phyloP scores from a whole-genome alignment of 139 green algal species.

The Chlamydomonas eustigma region DNA sequence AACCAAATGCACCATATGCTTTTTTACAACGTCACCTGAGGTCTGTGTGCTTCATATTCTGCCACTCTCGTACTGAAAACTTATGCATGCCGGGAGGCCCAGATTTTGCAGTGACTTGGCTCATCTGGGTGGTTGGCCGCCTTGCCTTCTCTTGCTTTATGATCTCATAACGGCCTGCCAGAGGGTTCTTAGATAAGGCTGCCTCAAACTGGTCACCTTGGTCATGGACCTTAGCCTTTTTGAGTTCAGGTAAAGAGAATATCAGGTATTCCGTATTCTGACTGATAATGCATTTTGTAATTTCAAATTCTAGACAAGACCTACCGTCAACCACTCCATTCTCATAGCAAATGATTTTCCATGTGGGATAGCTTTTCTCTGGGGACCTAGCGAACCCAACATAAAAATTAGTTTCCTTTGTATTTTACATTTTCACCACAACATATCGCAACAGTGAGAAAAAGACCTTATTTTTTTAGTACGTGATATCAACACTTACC shows the following conservation, averaged over 20 bases:
- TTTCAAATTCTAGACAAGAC: no score
- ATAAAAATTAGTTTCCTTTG: no score
- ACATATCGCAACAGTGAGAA: no score
- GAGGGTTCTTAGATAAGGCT: constrained; percentile 22
- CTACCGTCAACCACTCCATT: constrained; percentile 23
- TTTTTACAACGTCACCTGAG: no score
- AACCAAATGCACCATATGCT: no score
- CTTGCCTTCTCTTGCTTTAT: constrained; percentile 9
- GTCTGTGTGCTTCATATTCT: constrained; percentile 27
- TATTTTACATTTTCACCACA: no score
- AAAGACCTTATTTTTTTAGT: no score
- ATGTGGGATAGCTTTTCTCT: neutral
- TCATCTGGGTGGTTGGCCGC: neutral
- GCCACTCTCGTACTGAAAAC: constrained; percentile 26
- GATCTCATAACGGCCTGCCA: constrained; percentile 32
- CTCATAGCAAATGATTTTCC: neutral
- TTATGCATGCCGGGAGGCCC: neutral
- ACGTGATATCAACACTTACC: no score
- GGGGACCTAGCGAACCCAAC: no score
- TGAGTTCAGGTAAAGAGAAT: neutral
- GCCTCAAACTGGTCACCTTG: constrained; percentile 16
- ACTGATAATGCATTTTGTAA: no score
- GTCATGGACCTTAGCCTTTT: constrained; percentile 20
- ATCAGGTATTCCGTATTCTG: no score
- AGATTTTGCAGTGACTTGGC: neutral